Conservation (phyloP, 441 rosid species). For the Theobroma grandiflorum region DNA sequence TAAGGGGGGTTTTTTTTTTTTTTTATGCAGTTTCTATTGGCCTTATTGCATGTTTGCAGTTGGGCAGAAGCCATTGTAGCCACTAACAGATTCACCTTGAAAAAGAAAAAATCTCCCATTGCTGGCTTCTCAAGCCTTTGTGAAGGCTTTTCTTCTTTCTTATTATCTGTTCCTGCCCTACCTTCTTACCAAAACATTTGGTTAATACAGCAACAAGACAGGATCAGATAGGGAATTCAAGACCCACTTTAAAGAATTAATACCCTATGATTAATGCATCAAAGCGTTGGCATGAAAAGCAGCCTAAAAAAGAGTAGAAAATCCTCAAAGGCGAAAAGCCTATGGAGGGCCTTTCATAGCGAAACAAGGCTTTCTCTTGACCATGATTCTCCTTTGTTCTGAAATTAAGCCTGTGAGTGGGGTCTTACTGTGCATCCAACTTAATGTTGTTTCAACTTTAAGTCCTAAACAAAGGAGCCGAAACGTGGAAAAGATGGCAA, state of each 20-base stretch:
- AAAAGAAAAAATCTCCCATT: not conserved
- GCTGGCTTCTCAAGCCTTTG: not conserved
- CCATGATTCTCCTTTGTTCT: not conserved
- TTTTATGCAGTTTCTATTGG: not conserved
- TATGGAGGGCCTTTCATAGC: not conserved
- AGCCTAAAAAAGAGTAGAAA: not conserved
- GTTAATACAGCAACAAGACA: not conserved
- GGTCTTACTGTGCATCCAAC: not conserved
- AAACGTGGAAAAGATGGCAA: not conserved
- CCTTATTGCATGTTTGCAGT: not conserved
- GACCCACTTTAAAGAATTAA: not conserved
- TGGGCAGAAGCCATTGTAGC: not conserved
- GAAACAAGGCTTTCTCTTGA: not conserved
- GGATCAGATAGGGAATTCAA: not conserved
- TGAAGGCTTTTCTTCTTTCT: not conserved
- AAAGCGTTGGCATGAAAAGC: not conserved
- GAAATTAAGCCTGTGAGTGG: constrained; percentile 3
- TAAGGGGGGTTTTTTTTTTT: not conserved
- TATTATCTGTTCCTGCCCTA: not conserved
- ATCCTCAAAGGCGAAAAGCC: not conserved
- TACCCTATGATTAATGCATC: not conserved
- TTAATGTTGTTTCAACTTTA: not conserved
- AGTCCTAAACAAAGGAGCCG: not conserved
- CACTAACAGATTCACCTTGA: not conserved
- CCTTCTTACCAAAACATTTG: not conserved